phyloP scores from a whole-genome alignment of 176 grass and related monocot species.

The Ampelocalamus luodianensis region DNA sequence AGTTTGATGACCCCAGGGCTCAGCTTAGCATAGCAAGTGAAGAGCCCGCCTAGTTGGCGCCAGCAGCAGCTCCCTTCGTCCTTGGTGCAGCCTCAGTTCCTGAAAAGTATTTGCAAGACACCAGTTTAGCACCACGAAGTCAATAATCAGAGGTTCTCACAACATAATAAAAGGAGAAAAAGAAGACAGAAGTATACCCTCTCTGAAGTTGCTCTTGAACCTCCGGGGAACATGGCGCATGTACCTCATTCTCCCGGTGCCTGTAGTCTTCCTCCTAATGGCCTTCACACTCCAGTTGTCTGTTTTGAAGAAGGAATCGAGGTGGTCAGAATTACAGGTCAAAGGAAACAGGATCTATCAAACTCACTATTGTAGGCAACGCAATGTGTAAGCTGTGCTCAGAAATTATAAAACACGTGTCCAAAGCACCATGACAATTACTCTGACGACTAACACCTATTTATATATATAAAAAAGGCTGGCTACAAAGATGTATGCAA shows the following conservation, averaged over 20 bases:
- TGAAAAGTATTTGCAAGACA: not conserved
- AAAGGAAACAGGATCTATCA: not conserved
- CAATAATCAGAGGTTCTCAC: not conserved
- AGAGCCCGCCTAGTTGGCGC: constrained; percentile 43
- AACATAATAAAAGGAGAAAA: not conserved
- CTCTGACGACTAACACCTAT: no score
- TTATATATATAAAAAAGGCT: not conserved
- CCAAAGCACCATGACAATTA: not conserved
- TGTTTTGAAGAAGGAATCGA: constrained; percentile 24
- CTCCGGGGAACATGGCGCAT: constrained; percentile 72
- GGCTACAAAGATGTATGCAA: not conserved
- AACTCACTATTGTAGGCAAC: not conserved
- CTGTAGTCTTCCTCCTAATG: constrained; percentile 86
- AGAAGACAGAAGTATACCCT: constrained; percentile 52
- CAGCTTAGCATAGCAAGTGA: not conserved
- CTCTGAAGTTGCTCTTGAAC: constrained; percentile 93
- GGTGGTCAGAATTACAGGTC: not conserved
- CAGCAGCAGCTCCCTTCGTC: constrained; percentile 64
- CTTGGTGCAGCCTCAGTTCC: constrained; percentile 71
- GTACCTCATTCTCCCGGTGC: constrained; percentile 89
- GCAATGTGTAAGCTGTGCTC: not conserved
- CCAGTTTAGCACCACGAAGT: not conserved
- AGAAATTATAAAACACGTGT: not conserved
- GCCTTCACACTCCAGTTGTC: constrained; percentile 96
- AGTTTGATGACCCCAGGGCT: not conserved